Conservation (phyloP, 176 grass and related monocot genomes). For the Eremochloa ophiuroides region DNA sequence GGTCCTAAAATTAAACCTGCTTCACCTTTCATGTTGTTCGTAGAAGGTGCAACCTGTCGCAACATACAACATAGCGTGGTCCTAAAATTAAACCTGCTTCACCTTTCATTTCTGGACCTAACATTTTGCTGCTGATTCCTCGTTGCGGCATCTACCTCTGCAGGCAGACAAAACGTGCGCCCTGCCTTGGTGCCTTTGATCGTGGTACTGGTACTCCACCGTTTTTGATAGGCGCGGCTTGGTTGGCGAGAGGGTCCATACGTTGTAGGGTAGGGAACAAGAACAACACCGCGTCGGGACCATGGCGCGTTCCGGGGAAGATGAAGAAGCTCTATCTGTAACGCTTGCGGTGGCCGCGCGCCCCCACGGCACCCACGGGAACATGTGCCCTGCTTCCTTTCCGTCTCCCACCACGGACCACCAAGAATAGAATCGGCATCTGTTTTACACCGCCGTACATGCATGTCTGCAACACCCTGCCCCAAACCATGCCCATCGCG, state of each 20-base stretch:
- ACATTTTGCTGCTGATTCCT: not conserved
- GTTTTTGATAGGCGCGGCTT: not conserved
- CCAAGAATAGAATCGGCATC: conserved; percentile 14
- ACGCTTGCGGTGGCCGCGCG: not conserved
- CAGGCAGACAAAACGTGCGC: conserved; percentile 25
- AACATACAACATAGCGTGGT: too few species aligned
- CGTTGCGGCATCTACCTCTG: not conserved
- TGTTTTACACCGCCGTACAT: conserved; percentile 8
- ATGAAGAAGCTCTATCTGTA: too few species aligned
- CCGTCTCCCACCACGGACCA: conserved; percentile 2
- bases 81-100: not conserved
- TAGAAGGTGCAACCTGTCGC: too few species aligned
- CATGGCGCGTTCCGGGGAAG: not conserved
- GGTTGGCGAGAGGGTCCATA: conserved; percentile 18
- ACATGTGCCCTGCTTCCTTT: conserved; percentile 35
- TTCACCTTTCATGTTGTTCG: too few species aligned
- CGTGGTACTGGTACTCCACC: not conserved
- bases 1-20: too few species aligned
- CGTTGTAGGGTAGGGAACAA: not conserved
- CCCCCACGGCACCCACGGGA: not conserved
- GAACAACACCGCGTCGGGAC: not conserved
- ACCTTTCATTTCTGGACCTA: not conserved
- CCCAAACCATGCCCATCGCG: not conserved
- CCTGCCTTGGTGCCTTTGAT: not conserved
- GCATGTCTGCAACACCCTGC: not conserved